Evolutionary conservation across 2,329 filamentous ascomycete species (phyloP), one percentile per base, ranked within the genome.

Genomic region (Cladosporium oxysporum): DNA sequence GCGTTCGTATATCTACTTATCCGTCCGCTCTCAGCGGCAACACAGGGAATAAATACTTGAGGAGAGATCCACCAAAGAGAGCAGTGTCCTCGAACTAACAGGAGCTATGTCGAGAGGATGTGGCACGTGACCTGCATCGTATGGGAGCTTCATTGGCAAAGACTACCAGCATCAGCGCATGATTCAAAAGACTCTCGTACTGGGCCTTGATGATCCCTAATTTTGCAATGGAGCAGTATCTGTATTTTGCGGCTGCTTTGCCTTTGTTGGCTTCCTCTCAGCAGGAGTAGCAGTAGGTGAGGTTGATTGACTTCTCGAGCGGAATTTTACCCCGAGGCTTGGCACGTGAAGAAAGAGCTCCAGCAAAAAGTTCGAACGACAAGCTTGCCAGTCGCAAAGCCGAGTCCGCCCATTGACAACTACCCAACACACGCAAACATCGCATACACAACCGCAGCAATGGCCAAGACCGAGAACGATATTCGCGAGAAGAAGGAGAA

Each of bases 391-490:
- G 61, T 63, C 61, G 61, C 61, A 63, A 47, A 63, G 50, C 35
- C 61, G 61, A 63, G 57, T 59, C n/a, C 10, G 23, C 7, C 21
- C 23, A 29, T 47, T 31, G 16, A 29, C 33, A 52, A 55, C 35
- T 6, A 35, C 21, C 12, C 55, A 50, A 29, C 5, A 23, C 33
- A 63, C 61, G 3, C 49, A 23, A 21, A 47, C n/a, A 47, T 16
- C 50, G 16, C 49, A 52, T 52, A 44, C 23, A 57, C 23, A 12
- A 63, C 61, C 61, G 61, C 61, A 63, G 73, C 66, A 71, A 79
- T 78, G 77, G 73, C 75, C 62, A 79, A 78, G 67, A 74, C 75
- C 63, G 78, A 78, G 70, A 79, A 71, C 29, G 71, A 73, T 57
- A 70, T 70, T 5, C 64, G 58, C 53, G 58, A 60, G 64, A 75